phyloP scores from a whole-genome alignment of 2,329 filamentous ascomycete species.

The Epichloe sylvatica region DNA sequence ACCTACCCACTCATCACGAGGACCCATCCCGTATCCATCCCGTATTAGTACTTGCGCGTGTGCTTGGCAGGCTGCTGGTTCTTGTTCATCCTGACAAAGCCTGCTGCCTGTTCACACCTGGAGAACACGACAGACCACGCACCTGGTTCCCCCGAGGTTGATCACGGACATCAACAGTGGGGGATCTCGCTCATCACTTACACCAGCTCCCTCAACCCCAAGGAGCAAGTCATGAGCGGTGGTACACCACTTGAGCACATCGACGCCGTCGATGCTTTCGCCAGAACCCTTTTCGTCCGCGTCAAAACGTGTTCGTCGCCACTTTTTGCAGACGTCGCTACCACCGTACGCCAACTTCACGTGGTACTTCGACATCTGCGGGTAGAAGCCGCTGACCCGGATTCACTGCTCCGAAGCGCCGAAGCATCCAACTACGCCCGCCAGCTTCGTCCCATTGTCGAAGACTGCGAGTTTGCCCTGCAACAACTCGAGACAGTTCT shows the following conservation, averaged over 20 bases:
- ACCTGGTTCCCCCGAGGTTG: background rate
- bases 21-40: background rate
- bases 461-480: constrained; percentile 41
- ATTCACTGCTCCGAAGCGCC: constrained; percentile 38
- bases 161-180: background rate
- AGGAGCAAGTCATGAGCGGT: constrained; percentile 17
- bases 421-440: constrained; percentile 30
- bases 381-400: constrained; percentile 40
- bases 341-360: constrained; percentile 38
- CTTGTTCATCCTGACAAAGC: background rate
- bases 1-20: constrained; percentile 1
- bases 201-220: background rate
- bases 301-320: constrained; percentile 31
- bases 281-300: constrained; percentile 40
- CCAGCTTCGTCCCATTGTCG: constrained; percentile 37
- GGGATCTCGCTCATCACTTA: background rate
- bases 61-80: background rate
- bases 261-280: constrained; percentile 41
- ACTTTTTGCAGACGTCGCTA: constrained; percentile 35
- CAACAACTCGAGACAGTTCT: constrained; percentile 40
- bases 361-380: constrained; percentile 43
- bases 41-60: background rate
- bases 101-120: background rate
- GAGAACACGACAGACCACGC: background rate
- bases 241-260: constrained; percentile 29